Base-by-base conservation (phyloP, 495 filamentous ascomycete species). In the Umbilicaria muhlenbergii region DNA sequence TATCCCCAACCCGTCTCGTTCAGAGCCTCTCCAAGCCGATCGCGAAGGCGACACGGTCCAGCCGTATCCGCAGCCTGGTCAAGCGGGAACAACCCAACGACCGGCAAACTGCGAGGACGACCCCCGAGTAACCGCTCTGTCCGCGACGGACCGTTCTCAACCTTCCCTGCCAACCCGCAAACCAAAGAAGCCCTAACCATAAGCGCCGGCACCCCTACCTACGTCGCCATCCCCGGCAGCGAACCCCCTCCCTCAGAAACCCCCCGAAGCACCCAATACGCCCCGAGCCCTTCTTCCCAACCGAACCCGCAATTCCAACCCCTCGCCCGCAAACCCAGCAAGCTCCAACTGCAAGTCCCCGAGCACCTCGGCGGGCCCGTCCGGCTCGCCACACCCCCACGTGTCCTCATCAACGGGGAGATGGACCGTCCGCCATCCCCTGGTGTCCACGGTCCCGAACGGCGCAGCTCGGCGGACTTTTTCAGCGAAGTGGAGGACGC, bases 31-130 rank as follows among this genome's bases (percentile, higher is more conserved):
- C 39, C 77, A 49, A 46, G 61, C n/a, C 71, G 77, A 34, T 56
- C 71, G 11, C 70, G 78, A 19, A 67, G 84, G 39, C 75, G 86
- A n/a, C 86, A 94, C 56, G 89, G 89, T 0, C 87, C 91, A 0
- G 86, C 83, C 2, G 88, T 98, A 2, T 98, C 91, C 6, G 94
- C 89, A 18, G 91, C 91, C 11, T 98, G 91, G 91, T 75, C 83
- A 15, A 82, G 73, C 42, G 77, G 72, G 36, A 76, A 73, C 4
- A 71, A 73, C 24, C 68, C 75, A 17, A 63, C 76, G 2, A 75
- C 68, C 8, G 85, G 86, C 4, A 93, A 91, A 46, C 61, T 85
- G 13, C 67, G 91, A 36, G 91, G 91, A 10, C 66, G 91, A 45
- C 91, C 91, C 42, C 87, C 89, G 3, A 86, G 77, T 48, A 85